Percentiles rank a stretch among this genome's conserved stretches.
Conservation (phyloP, 2,329 filamentous ascomycete genomes). For the Juglanconis juglandina region DNA sequence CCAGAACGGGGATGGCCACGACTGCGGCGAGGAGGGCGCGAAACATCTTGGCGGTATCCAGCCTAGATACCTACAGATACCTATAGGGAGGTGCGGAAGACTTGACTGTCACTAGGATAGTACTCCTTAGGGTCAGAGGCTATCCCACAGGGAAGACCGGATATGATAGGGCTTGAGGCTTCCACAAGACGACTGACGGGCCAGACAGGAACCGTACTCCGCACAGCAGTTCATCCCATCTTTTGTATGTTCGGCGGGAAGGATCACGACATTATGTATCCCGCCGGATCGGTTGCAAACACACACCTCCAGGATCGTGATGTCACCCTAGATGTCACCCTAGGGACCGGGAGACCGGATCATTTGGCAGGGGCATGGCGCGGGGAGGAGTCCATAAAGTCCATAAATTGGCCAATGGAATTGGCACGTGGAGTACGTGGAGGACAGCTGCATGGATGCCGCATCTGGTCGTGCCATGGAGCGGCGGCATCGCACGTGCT, state of each 20-base stretch:
- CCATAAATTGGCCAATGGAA: conserved; percentile 5
- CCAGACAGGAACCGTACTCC: neutral
- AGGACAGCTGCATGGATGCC: neutral
- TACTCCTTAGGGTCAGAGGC: no score
- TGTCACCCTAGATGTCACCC: conserved; percentile 1
- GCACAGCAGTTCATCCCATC: conserved; percentile 4
- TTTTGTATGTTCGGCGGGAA: neutral
- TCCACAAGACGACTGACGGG: neutral
- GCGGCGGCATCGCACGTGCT: conserved; percentile 1
- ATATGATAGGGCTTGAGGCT: neutral
- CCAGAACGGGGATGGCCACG: neutral
- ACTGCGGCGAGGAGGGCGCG: neutral
- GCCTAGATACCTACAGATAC: neutral
- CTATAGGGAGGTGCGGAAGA: no score
- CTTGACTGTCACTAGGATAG: no score
- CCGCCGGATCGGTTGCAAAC: neutral
- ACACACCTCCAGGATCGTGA: neutral
- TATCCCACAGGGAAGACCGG: no score
- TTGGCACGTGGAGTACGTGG: conserved; percentile 14
- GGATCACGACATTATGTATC: neutral
- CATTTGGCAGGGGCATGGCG: neutral
- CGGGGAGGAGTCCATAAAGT: no score
- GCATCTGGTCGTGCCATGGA: neutral
- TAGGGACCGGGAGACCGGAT: neutral
- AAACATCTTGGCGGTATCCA: conserved; percentile 4